Conservation (phyloP, 495 filamentous ascomycete species). For the Hypoxylon fuscum region DNA sequence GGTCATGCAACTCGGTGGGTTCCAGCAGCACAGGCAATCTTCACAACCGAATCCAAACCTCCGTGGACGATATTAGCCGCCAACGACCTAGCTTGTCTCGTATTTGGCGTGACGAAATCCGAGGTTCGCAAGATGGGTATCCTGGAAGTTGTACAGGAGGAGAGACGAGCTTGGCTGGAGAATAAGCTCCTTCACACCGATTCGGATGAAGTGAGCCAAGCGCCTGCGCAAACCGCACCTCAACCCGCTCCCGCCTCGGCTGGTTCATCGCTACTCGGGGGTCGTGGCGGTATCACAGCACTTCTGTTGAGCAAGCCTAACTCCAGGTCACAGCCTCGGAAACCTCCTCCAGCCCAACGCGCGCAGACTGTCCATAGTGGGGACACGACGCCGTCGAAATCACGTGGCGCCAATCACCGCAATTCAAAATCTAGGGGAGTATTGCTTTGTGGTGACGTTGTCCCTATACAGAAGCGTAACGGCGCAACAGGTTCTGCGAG, state of each 20-base stretch:
- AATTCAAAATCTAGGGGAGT: slow-evolving; percentile 87
- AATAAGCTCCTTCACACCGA: slow-evolving; percentile 75
- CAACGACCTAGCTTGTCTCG: slow-evolving; percentile 95
- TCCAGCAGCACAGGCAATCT: slow-evolving; percentile 93
- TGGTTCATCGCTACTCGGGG: slow-evolving; percentile 63
- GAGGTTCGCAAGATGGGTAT: slow-evolving; percentile 96
- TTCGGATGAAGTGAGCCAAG: slow-evolving; percentile 50
- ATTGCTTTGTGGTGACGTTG: slow-evolving; percentile 93
- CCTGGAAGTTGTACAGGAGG: slow-evolving; percentile 89
- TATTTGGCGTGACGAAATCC: slow-evolving; percentile 93
- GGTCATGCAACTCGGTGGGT: slow-evolving; percentile 90
- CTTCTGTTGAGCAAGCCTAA: slow-evolving; percentile 87
- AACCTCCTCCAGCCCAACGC: slow-evolving; percentile 55
- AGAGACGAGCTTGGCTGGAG: slow-evolving; percentile 88
- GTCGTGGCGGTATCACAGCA: slow-evolving; percentile 84
- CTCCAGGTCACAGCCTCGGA: slow-evolving; percentile 66
- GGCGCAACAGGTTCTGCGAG: slow-evolving; percentile 90
- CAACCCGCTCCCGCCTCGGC: slow-evolving; percentile 51
- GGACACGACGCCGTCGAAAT: slow-evolving; percentile 69
- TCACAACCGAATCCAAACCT: slow-evolving; percentile 85
- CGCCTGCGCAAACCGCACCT: slow-evolving; percentile 52
- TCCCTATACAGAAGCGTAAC: slow-evolving; percentile 95
- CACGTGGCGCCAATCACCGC: slow-evolving; percentile 61
- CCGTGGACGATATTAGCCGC: slow-evolving; percentile 97
- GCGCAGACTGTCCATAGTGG: slow-evolving; percentile 80